Percentiles rank a stretch among this genome's conserved stretches.
phyloP scores from a whole-genome alignment of 2,329 filamentous ascomycete species.

The Trichoderma gracile region DNA sequence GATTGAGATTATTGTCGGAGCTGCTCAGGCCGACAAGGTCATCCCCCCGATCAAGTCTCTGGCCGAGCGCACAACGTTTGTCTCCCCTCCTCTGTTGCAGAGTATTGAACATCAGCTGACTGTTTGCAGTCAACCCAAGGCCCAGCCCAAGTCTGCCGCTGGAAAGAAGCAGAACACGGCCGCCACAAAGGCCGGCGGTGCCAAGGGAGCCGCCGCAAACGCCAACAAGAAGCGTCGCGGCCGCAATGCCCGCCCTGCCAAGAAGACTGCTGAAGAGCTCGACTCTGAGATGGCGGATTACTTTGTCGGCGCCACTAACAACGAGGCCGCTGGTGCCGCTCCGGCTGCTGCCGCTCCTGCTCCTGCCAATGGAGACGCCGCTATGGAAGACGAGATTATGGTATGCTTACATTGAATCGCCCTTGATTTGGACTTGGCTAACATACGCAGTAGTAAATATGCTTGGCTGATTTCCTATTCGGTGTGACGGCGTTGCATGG shows the following conservation, averaged over 20 bases:
- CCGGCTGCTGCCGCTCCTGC: constrained; percentile 49
- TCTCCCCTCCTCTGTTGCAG: not conserved
- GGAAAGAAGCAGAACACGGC: constrained; percentile 63
- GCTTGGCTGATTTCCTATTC: not conserved
- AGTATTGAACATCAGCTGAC: not conserved
- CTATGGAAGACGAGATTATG: constrained; percentile 69
- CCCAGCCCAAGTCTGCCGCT: constrained; percentile 78
- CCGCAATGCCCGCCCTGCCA: constrained; percentile 64
- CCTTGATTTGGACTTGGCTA: not conserved
- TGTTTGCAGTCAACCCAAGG: constrained; percentile 37
- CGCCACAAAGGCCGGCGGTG: constrained; percentile 40
- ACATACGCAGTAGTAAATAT: constrained; percentile 13
- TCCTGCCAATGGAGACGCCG: constrained; percentile 54
- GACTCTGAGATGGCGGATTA: constrained; percentile 98
- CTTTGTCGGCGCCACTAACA: constrained; percentile 60
- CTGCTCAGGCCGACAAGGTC: constrained; percentile 67
- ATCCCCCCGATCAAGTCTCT: constrained; percentile 68
- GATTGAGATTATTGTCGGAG: constrained; percentile 90
- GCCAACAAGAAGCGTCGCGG: constrained; percentile 56
- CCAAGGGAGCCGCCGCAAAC: constrained; percentile 46
- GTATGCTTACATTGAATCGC: constrained; percentile 32
- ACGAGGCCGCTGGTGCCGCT: constrained; percentile 49
- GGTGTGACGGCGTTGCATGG: constrained; percentile 28
- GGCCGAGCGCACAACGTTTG: constrained; percentile 71
- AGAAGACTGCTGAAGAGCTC: constrained; percentile 94